Evolutionary conservation across 305 asterid genomes (phyloP).

Genomic region (Fraxinus dipetala): DNA sequence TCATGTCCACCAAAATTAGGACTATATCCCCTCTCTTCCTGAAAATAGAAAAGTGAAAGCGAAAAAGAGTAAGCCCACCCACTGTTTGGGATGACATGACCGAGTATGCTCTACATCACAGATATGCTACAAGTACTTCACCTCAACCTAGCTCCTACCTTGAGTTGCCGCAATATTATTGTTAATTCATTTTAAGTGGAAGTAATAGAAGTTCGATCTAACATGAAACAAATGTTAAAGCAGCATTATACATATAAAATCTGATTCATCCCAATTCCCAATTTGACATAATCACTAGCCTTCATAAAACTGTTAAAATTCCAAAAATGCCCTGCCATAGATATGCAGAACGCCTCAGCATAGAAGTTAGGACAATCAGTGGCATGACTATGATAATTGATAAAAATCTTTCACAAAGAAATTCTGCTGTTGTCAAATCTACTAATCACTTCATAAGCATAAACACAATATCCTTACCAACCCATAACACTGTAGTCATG

Average conservation of each 20-base stretch:
- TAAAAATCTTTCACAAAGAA: background rate
- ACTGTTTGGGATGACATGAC: background rate
- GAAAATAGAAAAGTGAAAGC: background rate
- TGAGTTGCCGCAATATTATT: background rate
- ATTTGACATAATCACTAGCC: slow-evolving; percentile 10
- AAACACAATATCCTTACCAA: background rate
- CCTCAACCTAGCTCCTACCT: background rate
- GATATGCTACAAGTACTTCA: background rate
- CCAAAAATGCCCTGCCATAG: slow-evolving; percentile 9
- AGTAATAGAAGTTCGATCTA: background rate
- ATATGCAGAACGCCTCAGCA: slow-evolving; percentile 11
- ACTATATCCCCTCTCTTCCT: background rate
- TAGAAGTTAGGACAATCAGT: background rate
- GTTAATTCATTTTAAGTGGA: background rate
- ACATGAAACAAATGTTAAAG: background rate
- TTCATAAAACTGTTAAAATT: background rate
- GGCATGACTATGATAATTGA: background rate
- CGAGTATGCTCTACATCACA: background rate
- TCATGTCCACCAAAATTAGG: background rate
- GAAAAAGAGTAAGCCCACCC: background rate
- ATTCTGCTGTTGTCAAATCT: background rate
- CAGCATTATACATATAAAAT: background rate
- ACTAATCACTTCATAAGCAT: background rate
- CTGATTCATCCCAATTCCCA: slow-evolving; percentile 12
- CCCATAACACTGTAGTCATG: background rate